Base-by-base conservation (phyloP, 345 rosid genomes). In the Populus tremula region DNA sequence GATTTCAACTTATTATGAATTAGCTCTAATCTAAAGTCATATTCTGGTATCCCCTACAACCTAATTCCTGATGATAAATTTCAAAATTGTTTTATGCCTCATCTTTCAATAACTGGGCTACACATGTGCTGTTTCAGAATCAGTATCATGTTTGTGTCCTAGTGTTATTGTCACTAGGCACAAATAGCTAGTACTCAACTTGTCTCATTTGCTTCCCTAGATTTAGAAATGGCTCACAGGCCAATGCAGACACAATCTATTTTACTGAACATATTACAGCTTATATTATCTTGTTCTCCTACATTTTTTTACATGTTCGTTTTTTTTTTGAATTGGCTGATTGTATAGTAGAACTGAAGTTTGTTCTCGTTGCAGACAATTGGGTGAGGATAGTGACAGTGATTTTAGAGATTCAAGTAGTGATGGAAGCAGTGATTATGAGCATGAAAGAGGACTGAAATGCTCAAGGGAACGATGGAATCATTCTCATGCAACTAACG, bases 371-470 rank as follows among this genome's bases (percentile, higher is more conserved):
- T 29, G 47, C 77, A 81, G 77, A 74, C 43, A 56, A 49, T 70
- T 25, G 39, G 76, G 70, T 67, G 80, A 76, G 74, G 84, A 77
- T 64, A 81, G 83, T 76, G 83, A 81, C 45, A 81, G 77, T 76
- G 83, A 81, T 67, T 81, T 72, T 62, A 81, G 80, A 54, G 83
- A 81, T 72, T 81, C 83, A 36, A 76, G 80, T 81, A 72, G 83
- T 84, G 97, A 94, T 80, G 90, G 89, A 79, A 87, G 93, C 86
- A 85, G 93, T 66, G 93, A 91, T 74, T 86, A 84, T 85, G 96
- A 91, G 77, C 83, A 81, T 25, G 97, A 88, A 76, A 87, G 86
- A 76, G 85, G 82, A 56, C 39, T 74, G 5, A 84, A 73, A 69
- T 75, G 53, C 66, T 61, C 77, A n/a, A 84, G 87, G 69, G 85